phyloP scores from a whole-genome alignment of 257 asterid species.

The Avicennia marina region DNA sequence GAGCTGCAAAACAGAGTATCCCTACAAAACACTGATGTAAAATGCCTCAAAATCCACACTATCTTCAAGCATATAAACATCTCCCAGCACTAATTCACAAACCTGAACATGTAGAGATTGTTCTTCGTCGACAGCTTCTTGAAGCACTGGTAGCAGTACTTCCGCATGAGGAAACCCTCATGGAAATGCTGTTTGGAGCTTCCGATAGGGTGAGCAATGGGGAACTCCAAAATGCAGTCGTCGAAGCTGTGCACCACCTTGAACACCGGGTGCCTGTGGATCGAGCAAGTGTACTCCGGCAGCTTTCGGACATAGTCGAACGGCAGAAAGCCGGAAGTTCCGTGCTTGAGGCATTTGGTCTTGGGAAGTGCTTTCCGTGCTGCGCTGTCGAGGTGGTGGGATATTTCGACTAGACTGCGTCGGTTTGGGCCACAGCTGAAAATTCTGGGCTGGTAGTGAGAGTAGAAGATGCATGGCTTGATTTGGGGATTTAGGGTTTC shows the following conservation, averaged over 20 bases:
- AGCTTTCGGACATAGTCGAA: conserved; percentile 15
- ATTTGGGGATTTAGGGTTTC: neutral
- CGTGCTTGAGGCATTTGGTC: conserved; percentile 33
- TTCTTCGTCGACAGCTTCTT: neutral
- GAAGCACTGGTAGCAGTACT: conserved; percentile 22
- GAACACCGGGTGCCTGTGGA: neutral
- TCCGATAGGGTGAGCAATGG: neutral
- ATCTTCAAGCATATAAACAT: neutral
- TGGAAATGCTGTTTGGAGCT: neutral
- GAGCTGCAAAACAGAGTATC: conserved; percentile 24
- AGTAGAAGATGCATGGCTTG: conserved; percentile 1
- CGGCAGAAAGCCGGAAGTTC: conserved; percentile 12
- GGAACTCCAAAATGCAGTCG: conserved; percentile 28
- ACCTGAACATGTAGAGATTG: conserved; percentile 29
- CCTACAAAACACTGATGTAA: conserved; percentile 11
- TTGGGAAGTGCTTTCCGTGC: neutral
- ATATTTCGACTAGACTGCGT: no score
- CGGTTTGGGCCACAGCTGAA: neutral
- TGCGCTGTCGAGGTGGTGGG: neutral
- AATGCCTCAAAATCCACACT: neutral
- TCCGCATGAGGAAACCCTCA: neutral
- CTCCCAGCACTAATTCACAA: neutral
- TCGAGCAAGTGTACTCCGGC: conserved; percentile 20
- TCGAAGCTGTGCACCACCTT: conserved; percentile 23
- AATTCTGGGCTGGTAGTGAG: neutral